Evolutionary conservation across 2,329 filamentous ascomycete genomes (phyloP), one percentile per base, ranked within the genome.

Genomic region (Arthroderma sp.): DNA sequence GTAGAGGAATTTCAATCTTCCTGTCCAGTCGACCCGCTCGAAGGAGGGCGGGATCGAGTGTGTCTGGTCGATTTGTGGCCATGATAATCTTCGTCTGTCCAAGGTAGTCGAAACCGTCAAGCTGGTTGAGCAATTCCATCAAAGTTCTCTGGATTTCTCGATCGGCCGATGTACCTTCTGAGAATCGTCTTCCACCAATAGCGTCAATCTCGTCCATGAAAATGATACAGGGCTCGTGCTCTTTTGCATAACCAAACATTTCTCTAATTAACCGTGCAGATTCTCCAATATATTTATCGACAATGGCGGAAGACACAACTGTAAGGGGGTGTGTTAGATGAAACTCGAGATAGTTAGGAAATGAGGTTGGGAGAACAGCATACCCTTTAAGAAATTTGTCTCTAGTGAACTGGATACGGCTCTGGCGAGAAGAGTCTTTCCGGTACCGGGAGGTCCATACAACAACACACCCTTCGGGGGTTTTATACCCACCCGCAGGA

Each of bases 141-240:
- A 98, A 73, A 32, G 91, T 98, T 60, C 91, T 82, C 69, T 98
- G 91, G 56, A 98, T 98, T 66, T 98, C 91, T 59, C 93, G 82
- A 70, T 98, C 91, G 42, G 91, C 91, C 48, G 87, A 94, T 42
- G 91, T 98, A 55, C 93, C 91, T 65, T 98, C 91, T 0, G 86
- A 94, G 68, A 98, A 98, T 57, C 91, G 78, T 57, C 93, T 80
- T 51, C 93, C 93, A 63, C 91, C 91, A 59, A 98, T 98, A 60
- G 91, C 91, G 61, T 98, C 91, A 61, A 98, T 98, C 69, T 98
- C 91, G 73, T 98, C 93, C 91, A 98, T 98, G 77, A 98, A 98
- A 69, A 98, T 98, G 66, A 98, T 98, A 66, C 91, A 98, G 34
- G 91, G 91, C 67, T 98, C 91, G 65, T 98, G 91, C 65, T 98